phyloP scores from a whole-genome alignment of 2,329 filamentous ascomycete genomes.

The Botrytis deweyae region DNA sequence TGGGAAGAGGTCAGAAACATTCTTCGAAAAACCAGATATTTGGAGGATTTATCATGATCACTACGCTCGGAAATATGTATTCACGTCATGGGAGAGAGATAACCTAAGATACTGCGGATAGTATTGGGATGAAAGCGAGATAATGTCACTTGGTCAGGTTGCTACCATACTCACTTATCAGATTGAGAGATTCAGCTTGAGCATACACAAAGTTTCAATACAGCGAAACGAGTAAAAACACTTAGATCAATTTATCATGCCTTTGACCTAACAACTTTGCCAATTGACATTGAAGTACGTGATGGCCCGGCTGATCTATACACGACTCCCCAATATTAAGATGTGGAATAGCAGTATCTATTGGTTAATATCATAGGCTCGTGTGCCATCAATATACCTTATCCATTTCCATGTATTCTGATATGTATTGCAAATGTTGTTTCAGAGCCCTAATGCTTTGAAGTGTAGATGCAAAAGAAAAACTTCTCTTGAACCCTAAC shows the following conservation, averaged over 20 bases:
- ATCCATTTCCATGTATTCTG: background rate
- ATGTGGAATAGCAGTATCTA: background rate
- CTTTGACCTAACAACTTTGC: fast-evolving
- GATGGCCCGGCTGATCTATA: background rate
- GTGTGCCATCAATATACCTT: background rate
- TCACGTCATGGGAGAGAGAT: background rate
- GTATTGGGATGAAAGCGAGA: background rate
- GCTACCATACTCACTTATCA: background rate
- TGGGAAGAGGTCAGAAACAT: background rate
- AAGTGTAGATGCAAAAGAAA: background rate
- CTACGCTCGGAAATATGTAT: background rate
- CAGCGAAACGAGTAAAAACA: background rate
- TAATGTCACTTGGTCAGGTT: background rate
- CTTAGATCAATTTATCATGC: background rate
- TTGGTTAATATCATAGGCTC: fast-evolving
- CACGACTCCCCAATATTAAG: background rate
- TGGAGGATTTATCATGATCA: background rate
- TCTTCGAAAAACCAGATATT: background rate
- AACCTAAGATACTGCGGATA: background rate
- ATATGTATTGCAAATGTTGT: fast-evolving
- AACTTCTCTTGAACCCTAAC: no score
- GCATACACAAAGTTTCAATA: background rate
- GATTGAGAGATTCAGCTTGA: background rate
- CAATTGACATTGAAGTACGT: background rate
- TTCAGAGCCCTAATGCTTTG: background rate